Evolutionary conservation across 306 rosid species (phyloP).

Genomic region (Clitoria ternatea): DNA sequence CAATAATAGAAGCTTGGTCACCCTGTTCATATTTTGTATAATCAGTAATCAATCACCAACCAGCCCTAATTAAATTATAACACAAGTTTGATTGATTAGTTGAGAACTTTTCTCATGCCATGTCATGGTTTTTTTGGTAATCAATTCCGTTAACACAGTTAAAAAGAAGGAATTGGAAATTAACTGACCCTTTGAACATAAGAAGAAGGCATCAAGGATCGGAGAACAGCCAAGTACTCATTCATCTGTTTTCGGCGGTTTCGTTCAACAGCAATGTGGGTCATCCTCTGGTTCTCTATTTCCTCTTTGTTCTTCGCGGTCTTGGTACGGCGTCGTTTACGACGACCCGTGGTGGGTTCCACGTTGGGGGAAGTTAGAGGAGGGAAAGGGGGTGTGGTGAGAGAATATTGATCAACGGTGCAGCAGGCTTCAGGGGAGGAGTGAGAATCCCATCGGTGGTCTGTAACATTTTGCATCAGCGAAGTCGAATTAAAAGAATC

Average conservation of each 20-base stretch:
- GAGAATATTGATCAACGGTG: conserved; percentile 6
- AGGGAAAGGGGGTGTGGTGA: not conserved
- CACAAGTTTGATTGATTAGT: not conserved
- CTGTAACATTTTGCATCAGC: conserved; percentile 20
- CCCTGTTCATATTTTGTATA: conserved; percentile 44
- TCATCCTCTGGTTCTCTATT: conserved; percentile 86
- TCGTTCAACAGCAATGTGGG: conserved; percentile 93
- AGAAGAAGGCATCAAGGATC: conserved; percentile 86
- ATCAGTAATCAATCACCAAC: not conserved
- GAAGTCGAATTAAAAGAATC: conserved; percentile 29
- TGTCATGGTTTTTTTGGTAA: too few species aligned
- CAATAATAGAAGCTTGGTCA: conserved; percentile 93
- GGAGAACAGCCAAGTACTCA: conserved; percentile 69
- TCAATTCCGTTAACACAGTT: too few species aligned
- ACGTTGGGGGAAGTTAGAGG: conserved; percentile 1
- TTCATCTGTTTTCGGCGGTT: conserved; percentile 92
- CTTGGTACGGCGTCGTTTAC: conserved; percentile 68
- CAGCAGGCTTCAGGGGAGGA: conserved; percentile 39
- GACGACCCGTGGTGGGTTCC: conserved; percentile 26
- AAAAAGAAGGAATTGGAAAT: too few species aligned
- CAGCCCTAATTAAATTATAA: not conserved
- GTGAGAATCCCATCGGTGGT: conserved; percentile 27
- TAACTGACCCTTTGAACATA: conserved; percentile 77
- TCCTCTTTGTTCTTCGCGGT: conserved; percentile 69
- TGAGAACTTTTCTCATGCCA: too few species aligned